Evolutionary conservation across 305 asterid genomes (phyloP), one percentile per base, ranked within the genome.

Genomic region (Fraxinus xanthoxyloides): DNA sequence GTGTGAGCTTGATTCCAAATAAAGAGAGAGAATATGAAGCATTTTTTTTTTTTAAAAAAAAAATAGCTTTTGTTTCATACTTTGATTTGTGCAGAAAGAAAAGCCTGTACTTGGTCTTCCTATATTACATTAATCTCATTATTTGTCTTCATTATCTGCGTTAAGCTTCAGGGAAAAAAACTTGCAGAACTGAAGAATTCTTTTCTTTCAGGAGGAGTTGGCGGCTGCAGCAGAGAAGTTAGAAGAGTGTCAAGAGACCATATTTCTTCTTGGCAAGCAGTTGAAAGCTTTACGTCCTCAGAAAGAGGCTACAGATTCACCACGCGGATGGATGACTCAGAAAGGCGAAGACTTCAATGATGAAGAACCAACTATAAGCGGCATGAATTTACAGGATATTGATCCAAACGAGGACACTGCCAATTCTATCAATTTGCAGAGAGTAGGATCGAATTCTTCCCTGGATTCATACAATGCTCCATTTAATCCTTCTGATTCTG

Each of bases 221-320:
- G 87, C 94, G 2, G 93, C 93, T 24, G 99, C 99, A 61, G 95
- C 98, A 31, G 98, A 90, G 83, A 96, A 93, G 91, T 91, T 96
- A 46, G 97, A 97, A 0, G 97, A 94, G 87, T 96, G 98, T 87
- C 99, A 94, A 82, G 97, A 96, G 87, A 91, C 97, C 79, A 96
- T 96, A 79, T 91, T 85, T 80, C 95, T 96, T 76, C 98, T 96
- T 0, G 97, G 98, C 9, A 96, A 93, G 85, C 99, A 93, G 87
- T 77, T 96, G 88, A 91, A 93, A 74, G 65, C 92, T 65, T 80
- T 96, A 76, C 96, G 92, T 79, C 98, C 98, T 21, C 96, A 88
- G 69, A 54, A 91, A 5, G 97, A 93, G 72, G 40, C 26, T 78
- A 34, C 2, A 85, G 86, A 17, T 67, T 86, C 94, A 75, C 91